These are phyloP conservation scores for Trichoderma polysporum DNA, from an alignment of 2,329 filamentous ascomycete genomes.

Conservation along the genomic window DNA sequence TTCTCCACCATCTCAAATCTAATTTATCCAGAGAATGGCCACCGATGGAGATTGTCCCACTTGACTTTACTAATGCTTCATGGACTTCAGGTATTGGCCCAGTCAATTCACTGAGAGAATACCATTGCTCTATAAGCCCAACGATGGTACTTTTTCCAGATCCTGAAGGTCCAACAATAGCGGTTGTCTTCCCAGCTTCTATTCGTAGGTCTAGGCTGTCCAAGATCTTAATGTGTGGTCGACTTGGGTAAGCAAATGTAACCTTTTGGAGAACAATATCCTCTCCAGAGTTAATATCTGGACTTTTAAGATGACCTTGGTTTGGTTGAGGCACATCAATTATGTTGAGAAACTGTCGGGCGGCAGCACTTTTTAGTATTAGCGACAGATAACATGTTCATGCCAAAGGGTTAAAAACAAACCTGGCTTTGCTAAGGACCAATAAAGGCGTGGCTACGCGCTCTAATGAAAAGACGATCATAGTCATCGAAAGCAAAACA, in stretches of 20 bases:
- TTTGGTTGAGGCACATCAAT: neutral
- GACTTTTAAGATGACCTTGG: neutral
- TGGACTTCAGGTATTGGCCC: neutral
- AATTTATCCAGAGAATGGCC: conserved; percentile 37
- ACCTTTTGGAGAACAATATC: neutral
- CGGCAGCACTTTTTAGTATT: neutral
- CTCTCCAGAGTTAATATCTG: neutral
- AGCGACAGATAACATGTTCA: neutral
- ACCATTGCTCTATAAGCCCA: conserved; percentile 53
- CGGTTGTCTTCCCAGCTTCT: conserved; percentile 46
- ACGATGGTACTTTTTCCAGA: conserved; percentile 53
- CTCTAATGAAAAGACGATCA: conserved; percentile 56
- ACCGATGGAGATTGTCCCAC: conserved; percentile 41
- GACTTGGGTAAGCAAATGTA: conserved; percentile 40
- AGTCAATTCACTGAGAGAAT: conserved; percentile 27
- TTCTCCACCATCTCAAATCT: conserved; percentile 47
- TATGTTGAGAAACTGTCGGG: neutral
- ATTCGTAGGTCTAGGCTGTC: conserved; percentile 37
- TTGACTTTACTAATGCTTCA: neutral
- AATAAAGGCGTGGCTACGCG: conserved; percentile 57
- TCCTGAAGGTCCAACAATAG: conserved; percentile 54
- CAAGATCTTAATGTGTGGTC: conserved; percentile 39
- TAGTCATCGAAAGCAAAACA: conserved; percentile 58
- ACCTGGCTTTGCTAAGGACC: neutral
- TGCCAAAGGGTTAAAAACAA: neutral